These are phyloP conservation scores for Lasiosphaeria hispida DNA, from an alignment of 495 filamentous ascomycete genomes.

Conservation along the genomic window DNA sequence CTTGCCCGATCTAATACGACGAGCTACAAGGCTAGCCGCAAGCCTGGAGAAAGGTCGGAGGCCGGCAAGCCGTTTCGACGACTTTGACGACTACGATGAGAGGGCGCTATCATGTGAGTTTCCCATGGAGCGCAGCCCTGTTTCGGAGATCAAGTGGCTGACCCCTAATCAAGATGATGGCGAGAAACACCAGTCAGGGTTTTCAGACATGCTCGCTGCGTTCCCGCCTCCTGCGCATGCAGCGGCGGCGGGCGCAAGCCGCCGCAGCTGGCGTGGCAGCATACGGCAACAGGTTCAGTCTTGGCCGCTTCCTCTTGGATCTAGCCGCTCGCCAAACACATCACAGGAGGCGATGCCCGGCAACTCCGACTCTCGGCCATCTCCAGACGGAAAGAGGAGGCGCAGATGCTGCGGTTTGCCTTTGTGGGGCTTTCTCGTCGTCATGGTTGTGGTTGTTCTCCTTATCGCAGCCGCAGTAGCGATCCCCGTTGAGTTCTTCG, in stretches of 20 bases:
- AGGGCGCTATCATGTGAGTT: conserved; percentile 41
- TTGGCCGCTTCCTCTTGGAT: conserved; percentile 41
- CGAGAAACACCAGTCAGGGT: conserved; percentile 54
- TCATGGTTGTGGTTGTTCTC: conserved; percentile 65
- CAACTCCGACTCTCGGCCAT: conserved; percentile 17
- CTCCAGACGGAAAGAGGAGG: conserved; percentile 18
- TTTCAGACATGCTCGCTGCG: conserved; percentile 87
- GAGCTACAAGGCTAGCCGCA: conserved; percentile 82
- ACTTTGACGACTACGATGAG: conserved; percentile 42
- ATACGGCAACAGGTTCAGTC: conserved; percentile 33
- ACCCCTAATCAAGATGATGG: conserved; percentile 36
- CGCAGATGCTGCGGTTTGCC: conserved; percentile 74
- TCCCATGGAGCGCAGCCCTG: neutral
- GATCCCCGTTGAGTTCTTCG: conserved; percentile 80
- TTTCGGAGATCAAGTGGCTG: conserved; percentile 18
- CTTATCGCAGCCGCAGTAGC: conserved; percentile 84
- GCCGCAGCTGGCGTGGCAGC: conserved; percentile 44
- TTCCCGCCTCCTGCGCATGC: conserved; percentile 77
- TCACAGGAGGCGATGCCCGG: conserved; percentile 26
- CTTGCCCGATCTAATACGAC: conserved; percentile 82
- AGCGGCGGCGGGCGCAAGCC: conserved; percentile 41
- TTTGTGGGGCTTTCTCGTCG: conserved; percentile 69
- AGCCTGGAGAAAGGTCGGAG: conserved; percentile 80
- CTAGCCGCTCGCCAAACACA: conserved; percentile 30
- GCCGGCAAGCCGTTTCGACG: conserved; percentile 69